These are phyloP conservation scores for Euphorbia tirucalli DNA, from an alignment of 345 rosid species.

Conservation along the genomic window DNA sequence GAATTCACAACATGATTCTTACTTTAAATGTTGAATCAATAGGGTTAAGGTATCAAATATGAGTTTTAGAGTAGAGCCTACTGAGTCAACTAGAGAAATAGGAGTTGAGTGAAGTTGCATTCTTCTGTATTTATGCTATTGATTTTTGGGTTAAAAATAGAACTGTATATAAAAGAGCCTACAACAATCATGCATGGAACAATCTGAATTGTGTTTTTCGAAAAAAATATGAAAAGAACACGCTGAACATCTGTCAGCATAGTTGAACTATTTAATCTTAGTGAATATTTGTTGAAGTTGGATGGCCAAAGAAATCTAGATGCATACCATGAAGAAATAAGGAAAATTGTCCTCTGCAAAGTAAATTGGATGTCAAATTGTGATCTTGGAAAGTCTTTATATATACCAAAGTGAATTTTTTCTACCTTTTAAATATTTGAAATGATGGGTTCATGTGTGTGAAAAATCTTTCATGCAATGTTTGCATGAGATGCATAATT, in stretches of 20 bases:
- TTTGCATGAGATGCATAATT: background rate
- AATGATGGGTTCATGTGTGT: background rate
- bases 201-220: background rate
- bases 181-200: background rate
- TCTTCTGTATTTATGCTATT: background rate
- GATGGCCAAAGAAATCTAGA: background rate
- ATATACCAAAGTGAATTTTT: background rate
- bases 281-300: background rate
- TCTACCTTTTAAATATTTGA: background rate
- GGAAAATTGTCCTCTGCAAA: background rate
- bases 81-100: background rate
- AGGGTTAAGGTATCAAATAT: background rate
- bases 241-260: background rate
- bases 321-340: background rate
- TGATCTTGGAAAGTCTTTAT: background rate
- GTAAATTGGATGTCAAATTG: background rate
- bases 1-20: background rate
- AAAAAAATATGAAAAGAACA: background rate
- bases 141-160: background rate
- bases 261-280: background rate
- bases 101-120: background rate
- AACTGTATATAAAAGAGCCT: background rate
- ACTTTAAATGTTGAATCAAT: background rate
- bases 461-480: background rate
- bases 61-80: background rate